Base-by-base conservation (phyloP, 768 basidiomycete species). In the Mycena maculata region DNA sequence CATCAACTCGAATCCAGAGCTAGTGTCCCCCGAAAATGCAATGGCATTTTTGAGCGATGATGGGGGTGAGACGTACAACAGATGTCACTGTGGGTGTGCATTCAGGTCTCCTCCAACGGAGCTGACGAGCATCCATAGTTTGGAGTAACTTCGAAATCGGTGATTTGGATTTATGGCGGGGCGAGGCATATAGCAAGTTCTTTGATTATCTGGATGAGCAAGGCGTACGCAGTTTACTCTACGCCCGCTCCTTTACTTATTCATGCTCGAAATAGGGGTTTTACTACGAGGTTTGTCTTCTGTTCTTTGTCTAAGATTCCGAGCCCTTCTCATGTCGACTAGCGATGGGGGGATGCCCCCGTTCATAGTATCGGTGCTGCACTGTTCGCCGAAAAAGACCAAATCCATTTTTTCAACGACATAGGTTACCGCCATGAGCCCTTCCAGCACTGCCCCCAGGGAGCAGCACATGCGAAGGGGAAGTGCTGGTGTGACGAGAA, bases 131-230 rank as follows among this genome's bases (percentile, higher is more conserved):
- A 6, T 3, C n/a, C 15, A 8, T 59, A 94, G 93, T 94, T 82
- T 96, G 94, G 94, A 93, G 90, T 71, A 98, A 96, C 78, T 97
- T 97, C 72, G 95, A 97, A 76, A 97, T 98, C 65, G 95, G 85
- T 7, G 86, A 90, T 73, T 84, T 96, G 66, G 89, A 93, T 66
- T 87, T 96, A 65, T 96, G 93, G 93, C 84, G 95, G 71, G 80
- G 90, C 16, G 90, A 95, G 65, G 89, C 90, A 4, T 98, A 98
- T 76, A 82, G 81, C 63, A 88, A 91, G 70, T 97, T 88, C 82
- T 97, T 96, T 71, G 90, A 95, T 47, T 87, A 87, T 76, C 83
- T 97, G 22, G 95, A 97, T 59, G 74, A 85, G 59, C 83, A 84
- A 45, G 95, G 95, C 59, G 63, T 58, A 53, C 8, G 63, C 13